phyloP scores from a whole-genome alignment of 805 yeast genomes.

The Clavispora phyllophila region DNA sequence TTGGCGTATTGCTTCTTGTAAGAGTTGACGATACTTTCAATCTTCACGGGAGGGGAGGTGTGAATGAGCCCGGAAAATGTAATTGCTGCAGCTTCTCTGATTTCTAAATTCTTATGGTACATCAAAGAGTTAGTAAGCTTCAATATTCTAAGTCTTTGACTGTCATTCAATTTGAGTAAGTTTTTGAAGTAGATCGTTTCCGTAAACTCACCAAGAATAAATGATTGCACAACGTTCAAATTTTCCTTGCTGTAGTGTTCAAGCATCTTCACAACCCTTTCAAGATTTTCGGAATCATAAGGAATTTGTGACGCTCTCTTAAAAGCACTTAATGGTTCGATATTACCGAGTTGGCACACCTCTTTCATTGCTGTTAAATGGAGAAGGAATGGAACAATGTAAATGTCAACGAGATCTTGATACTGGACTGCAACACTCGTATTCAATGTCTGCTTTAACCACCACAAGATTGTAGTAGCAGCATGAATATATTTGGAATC shows the following conservation, averaged over 20 bases:
- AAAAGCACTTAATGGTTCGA: slow-evolving; percentile 48
- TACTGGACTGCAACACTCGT: slow-evolving; percentile 52
- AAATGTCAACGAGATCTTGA: slow-evolving; percentile 42
- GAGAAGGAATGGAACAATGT: slow-evolving; percentile 67
- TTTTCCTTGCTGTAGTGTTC: slow-evolving; percentile 29
- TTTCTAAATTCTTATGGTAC: slow-evolving; percentile 62
- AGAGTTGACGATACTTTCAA: slow-evolving; percentile 36
- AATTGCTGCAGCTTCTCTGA: slow-evolving; percentile 66
- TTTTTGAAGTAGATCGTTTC: slow-evolving; percentile 71
- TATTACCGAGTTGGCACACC: slow-evolving; percentile 64
- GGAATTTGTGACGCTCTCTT: slow-evolving; percentile 42
- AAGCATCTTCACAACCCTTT: slow-evolving; percentile 33
- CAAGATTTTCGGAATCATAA: slow-evolving; percentile 18
- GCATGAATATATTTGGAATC: slow-evolving; percentile 58
- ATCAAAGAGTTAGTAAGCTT: slow-evolving; percentile 48
- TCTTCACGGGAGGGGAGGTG: slow-evolving; percentile 45
- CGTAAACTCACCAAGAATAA: slow-evolving; percentile 61
- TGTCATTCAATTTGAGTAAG: slow-evolving; percentile 45
- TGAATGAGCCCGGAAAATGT: slow-evolving; percentile 81
- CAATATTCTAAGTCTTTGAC: slow-evolving; percentile 48
- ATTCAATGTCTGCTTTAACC: slow-evolving; percentile 50
- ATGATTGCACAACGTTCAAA: slow-evolving; percentile 45
- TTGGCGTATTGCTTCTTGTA: slow-evolving; percentile 29
- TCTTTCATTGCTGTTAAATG: slow-evolving; percentile 66
- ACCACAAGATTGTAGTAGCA: slow-evolving; percentile 58